Evolutionary conservation across 345 rosid species (phyloP), one percentile per base, ranked within the genome.

Genomic region (Angophora floribunda): DNA sequence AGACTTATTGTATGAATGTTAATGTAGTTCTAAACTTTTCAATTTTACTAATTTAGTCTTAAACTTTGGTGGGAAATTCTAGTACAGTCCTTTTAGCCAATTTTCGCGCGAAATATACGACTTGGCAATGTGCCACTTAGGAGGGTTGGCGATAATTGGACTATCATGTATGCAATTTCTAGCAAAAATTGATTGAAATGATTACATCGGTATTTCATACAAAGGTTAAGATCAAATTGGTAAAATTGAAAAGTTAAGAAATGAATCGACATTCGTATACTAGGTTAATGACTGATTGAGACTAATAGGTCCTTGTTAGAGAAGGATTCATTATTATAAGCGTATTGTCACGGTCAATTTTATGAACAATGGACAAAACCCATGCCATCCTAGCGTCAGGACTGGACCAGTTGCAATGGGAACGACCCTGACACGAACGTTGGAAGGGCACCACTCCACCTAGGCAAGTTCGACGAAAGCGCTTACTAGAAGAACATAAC

Each of bases 1-100:
- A 16, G 1, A 16, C 11, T 4, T 17, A 32, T 70, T 17, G 7
- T 6, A 65, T 5, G 3, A 0, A 65, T 15, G 10, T 65, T 8
- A 7, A 13, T n/a, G 7, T 0, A 1, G 11, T 65, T 4, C 1
- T 17, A n/a, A 3, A 8, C 5, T 70, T 4, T 32, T 70, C 4
- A 36, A 32, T 19, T 70, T 70, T 70, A 1, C 24, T 5, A 70
- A 32, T 32, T 3, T 5, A 70, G 3, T 36, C 26, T 4, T 70
- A 36, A 32, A 36, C 13, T 2, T 70, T 70, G 32, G 10, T 70
- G 5, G 2, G 3, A 36, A 36, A 17, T 17, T 36, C 6, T 3
- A 36, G 19, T 9, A 19, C 17, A 19, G 11, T 36, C 2, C 8
- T 70, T 17, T 21, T 0, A 19, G 7, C 1, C 14, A 75, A 75